A percentile compares a stretch with the other conserved stretches of the same genome.
phyloP scores from a whole-genome alignment of 23 red algal genomes.

The Agarophyton chilense region DNA sequence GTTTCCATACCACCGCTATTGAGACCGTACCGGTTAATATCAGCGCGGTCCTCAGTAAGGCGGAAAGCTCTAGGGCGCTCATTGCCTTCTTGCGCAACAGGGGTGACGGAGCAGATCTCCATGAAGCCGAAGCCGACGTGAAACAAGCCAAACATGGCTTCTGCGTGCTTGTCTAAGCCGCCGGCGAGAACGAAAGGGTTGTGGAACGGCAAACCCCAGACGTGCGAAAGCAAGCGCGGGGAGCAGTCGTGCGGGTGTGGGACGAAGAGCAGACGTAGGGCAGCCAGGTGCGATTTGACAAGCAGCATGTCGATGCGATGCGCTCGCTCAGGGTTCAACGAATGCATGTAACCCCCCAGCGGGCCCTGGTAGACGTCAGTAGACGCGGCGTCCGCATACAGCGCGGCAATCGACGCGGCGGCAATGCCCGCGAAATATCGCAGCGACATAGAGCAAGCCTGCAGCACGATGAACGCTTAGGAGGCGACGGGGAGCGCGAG shows the following conservation, averaged over 20 bases:
- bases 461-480: no score
- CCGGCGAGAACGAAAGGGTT: conserved; percentile 90
- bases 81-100: conserved; percentile 84
- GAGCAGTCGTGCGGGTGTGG: conserved; percentile 8
- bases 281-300: conserved; percentile 35
- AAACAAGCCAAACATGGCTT: conserved; percentile 76
- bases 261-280: conserved; percentile 26
- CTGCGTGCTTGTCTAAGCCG: conserved; percentile 96
- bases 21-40: conserved; percentile 95
- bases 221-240: conserved; percentile 33
- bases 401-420: conserved; percentile 41
- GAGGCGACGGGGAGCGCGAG: no score
- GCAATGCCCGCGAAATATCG: conserved; percentile 19
- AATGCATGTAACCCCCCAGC: neutral
- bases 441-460: conserved; percentile 31
- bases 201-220: conserved; percentile 73
- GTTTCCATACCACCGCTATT: conserved; percentile 73
- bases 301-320: conserved; percentile 34
- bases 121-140: conserved; percentile 89
- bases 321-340: conserved; percentile 33
- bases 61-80: conserved; percentile 86
- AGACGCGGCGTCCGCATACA: conserved; percentile 49
- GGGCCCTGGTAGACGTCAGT: conserved; percentile 50
- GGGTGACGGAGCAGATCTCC: conserved; percentile 92
- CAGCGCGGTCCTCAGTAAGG: conserved; percentile 69